A percentile compares a stretch with the other conserved stretches of the same genome.
Conservation (phyloP, 352 stramenopile species). For the Globisporangium polare region DNA sequence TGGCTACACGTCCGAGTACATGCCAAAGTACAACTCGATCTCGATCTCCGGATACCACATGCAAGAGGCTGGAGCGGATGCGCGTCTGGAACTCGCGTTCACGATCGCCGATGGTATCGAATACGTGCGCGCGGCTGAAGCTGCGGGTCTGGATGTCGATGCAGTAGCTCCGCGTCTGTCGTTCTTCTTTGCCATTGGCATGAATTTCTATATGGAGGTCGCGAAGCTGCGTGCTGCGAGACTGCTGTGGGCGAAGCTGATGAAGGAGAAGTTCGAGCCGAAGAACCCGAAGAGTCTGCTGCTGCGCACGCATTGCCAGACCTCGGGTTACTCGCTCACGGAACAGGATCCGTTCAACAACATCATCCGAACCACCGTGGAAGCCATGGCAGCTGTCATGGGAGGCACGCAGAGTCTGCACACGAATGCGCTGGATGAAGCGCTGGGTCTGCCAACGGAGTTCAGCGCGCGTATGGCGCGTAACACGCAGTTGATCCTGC, state of each 20-base stretch:
- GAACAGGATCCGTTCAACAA: slow-evolving; percentile 99
- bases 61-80: slow-evolving; percentile 95
- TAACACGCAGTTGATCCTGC: slow-evolving; percentile 98
- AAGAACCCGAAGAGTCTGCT: slow-evolving; percentile 94
- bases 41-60: slow-evolving; percentile 98
- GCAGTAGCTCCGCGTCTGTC: slow-evolving; percentile 91
- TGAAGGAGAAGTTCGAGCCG: slow-evolving; percentile 92
- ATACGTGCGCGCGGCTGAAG: slow-evolving; percentile 91
- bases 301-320: slow-evolving; percentile 96
- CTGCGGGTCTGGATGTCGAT: slow-evolving; percentile 93
- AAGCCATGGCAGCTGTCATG: slow-evolving; percentile 85
- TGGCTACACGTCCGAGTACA: slow-evolving; percentile 93
- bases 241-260: slow-evolving; percentile 92
- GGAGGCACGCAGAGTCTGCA: slow-evolving; percentile 96
- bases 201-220: slow-evolving; percentile 98
- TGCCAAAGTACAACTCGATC: slow-evolving; percentile 98
- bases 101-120: slow-evolving; percentile 97
- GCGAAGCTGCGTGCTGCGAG: slow-evolving; percentile 94
- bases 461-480: slow-evolving; percentile 95
- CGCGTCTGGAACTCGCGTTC: slow-evolving; percentile 94
- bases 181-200: slow-evolving; percentile 98
- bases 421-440: slow-evolving; percentile 97
- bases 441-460: slow-evolving; percentile 94
- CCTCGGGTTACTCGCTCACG: slow-evolving; percentile 94
- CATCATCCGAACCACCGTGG: slow-evolving; percentile 95